Evolutionary conservation across 257 asterid species (phyloP).

Genomic region (Ilex asprella): DNA sequence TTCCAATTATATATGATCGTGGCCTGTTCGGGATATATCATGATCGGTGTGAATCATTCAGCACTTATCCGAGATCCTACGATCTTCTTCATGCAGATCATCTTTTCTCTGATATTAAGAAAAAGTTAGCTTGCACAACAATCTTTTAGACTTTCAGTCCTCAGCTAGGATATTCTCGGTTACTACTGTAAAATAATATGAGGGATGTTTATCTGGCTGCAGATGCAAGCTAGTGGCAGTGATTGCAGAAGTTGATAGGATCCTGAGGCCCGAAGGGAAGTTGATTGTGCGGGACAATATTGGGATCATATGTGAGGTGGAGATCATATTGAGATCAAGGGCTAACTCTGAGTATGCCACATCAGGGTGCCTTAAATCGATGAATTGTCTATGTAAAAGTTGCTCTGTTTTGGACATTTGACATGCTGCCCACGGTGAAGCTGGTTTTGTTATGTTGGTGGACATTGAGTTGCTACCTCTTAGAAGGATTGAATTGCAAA

Average conservation of each 20-base stretch:
- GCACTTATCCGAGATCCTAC: conserved; percentile 19
- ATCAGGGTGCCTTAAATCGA: too few species aligned
- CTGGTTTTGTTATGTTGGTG: too few species aligned
- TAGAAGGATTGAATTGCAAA: too few species aligned
- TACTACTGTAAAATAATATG: too few species aligned
- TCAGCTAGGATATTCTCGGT: too few species aligned
- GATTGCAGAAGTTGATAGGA: conserved; percentile 20
- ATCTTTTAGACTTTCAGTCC: too few species aligned
- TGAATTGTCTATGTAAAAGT: too few species aligned
- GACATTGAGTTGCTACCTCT: too few species aligned
- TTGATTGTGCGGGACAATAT: conserved; percentile 17
- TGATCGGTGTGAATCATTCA: conserved; percentile 22
- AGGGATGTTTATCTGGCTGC: neutral
- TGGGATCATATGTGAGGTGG: conserved; percentile 13
- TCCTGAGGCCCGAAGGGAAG: conserved; percentile 20
- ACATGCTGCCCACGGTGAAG: too few species aligned
- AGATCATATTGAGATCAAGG: too few species aligned
- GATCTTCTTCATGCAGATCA: conserved; percentile 21
- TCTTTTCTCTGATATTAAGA: conserved; percentile 15
- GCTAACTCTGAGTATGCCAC: too few species aligned
- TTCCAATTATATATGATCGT: conserved; percentile 19
- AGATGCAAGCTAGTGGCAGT: conserved; percentile 12
- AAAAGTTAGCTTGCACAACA: conserved; percentile 3
- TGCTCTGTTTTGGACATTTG: too few species aligned
- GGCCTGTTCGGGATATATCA: conserved; percentile 20